Evolutionary conservation across 2,329 filamentous ascomycete species (phyloP).

Genomic region (Ceratocystis colombiana): DNA sequence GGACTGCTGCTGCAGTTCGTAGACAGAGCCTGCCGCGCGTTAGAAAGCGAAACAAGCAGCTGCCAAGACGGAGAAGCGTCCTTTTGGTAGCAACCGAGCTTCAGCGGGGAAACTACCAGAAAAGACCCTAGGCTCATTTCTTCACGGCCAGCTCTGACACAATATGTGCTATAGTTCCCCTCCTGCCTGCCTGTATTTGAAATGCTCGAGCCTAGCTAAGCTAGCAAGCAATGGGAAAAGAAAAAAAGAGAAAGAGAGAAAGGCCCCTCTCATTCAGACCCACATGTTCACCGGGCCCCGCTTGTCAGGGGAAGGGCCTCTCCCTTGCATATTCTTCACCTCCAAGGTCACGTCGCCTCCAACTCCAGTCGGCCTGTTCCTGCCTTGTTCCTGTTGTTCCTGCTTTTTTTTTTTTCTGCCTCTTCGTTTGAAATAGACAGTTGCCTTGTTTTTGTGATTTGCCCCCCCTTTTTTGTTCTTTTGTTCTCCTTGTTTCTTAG

Average conservation of each 20-base stretch:
- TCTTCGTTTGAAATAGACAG: background rate
- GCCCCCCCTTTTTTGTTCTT: constrained; percentile 3
- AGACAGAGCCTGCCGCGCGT: background rate
- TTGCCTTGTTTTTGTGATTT: background rate
- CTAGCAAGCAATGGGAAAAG: background rate
- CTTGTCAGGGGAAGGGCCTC: background rate
- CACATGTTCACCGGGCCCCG: constrained; percentile 2
- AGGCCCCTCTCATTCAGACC: background rate
- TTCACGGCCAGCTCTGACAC: background rate
- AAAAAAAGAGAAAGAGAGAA: background rate
- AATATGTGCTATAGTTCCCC: background rate
- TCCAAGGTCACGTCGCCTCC: background rate
- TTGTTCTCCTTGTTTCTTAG: background rate
- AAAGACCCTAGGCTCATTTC: too few relatives aligned
- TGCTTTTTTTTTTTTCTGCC: background rate
- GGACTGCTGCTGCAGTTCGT: background rate
- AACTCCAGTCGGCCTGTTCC: background rate
- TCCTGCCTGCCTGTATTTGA: background rate
- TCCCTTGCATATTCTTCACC: background rate
- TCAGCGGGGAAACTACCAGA: too few relatives aligned
- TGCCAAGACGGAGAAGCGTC: constrained; percentile 3
- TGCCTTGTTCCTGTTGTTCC: background rate
- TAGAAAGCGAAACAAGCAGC: background rate
- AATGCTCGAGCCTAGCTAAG: too few relatives aligned
- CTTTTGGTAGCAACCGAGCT: constrained; percentile 1